Evolutionary conservation across 2,329 filamentous ascomycete genomes (phyloP).

Genomic region (Cyphellophora attinorum): DNA sequence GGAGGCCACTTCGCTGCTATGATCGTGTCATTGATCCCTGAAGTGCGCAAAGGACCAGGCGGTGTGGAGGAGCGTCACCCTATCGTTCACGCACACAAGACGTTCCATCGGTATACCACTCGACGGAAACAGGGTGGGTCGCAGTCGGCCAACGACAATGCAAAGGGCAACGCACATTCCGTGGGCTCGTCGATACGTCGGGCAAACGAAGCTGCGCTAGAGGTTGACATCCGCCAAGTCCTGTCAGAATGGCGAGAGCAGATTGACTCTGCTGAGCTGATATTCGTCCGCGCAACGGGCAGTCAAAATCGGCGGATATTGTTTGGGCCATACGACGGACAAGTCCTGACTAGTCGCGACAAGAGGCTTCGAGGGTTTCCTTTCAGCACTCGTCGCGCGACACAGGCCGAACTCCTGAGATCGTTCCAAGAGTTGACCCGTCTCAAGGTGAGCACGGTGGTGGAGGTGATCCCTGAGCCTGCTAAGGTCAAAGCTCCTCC

Average conservation of each 20-base stretch:
- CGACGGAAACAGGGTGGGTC: constrained; percentile 91
- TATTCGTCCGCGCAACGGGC: constrained; percentile 86
- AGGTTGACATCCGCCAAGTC: constrained; percentile 75
- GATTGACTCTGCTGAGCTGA: constrained; percentile 71
- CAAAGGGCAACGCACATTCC: constrained; percentile 90
- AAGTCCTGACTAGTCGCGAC: constrained; percentile 72
- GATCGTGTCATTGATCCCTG: constrained; percentile 80
- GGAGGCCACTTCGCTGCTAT: constrained; percentile 96
- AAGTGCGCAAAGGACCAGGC: constrained; percentile 58
- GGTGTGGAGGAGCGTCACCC: constrained; percentile 75
- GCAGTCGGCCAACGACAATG: constrained; percentile 85
- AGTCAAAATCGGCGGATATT: constrained; percentile 76
- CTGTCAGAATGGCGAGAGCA: constrained; percentile 75
- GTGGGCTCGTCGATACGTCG: constrained; percentile 81
- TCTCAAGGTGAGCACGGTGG: constrained; percentile 70
- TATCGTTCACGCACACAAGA: constrained; percentile 87
- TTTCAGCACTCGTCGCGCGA: constrained; percentile 84
- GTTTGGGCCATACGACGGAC: constrained; percentile 83
- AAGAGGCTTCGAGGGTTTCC: constrained; percentile 76
- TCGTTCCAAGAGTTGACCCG: constrained; percentile 89
- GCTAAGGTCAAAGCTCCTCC: constrained; percentile 4
- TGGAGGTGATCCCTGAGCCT: constrained; percentile 26
- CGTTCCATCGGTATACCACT: constrained; percentile 95
- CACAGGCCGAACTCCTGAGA: constrained; percentile 88
- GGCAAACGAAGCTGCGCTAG: constrained; percentile 86